These are phyloP conservation scores for Sporothrix schenckii DNA, from an alignment of 2,329 filamentous ascomycete genomes.

Conservation along the genomic window DNA sequence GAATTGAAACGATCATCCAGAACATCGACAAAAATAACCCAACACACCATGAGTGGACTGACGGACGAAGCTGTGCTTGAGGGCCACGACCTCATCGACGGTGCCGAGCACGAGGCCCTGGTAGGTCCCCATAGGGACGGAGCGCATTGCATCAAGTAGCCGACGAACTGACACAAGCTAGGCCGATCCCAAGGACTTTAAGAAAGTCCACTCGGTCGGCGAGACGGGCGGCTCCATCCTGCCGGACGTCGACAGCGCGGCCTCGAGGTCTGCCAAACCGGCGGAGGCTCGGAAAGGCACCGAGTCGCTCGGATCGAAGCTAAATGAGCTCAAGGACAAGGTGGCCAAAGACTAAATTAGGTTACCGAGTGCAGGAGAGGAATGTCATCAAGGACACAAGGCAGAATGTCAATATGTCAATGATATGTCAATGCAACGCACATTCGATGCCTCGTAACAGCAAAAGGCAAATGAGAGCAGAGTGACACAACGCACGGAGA, in stretches of 20 bases:
- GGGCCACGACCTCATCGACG: constrained; percentile 21
- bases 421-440: background rate
- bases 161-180: background rate
- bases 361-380: too few species aligned
- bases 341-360: background rate
- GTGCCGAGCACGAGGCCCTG: constrained; percentile 19
- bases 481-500: background rate
- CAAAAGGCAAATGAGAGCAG: background rate
- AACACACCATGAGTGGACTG: background rate
- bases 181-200: constrained; percentile 21
- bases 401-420: too few species aligned
- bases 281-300: background rate
- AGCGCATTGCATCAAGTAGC: too few species aligned
- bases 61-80: constrained; percentile 11
- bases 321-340: background rate
- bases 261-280: background rate
- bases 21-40: background rate
- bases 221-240: constrained; percentile 10
- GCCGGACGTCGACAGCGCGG: background rate
- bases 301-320: background rate
- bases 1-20: too few species aligned
- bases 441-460: background rate
- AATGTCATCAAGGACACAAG: too few species aligned
- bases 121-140: background rate
- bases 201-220: constrained; percentile 14